A percentile compares a stretch with the other conserved stretches of the same genome.
Evolutionary conservation across 306 rosid species (phyloP).

Genomic region (Rosa persica): DNA sequence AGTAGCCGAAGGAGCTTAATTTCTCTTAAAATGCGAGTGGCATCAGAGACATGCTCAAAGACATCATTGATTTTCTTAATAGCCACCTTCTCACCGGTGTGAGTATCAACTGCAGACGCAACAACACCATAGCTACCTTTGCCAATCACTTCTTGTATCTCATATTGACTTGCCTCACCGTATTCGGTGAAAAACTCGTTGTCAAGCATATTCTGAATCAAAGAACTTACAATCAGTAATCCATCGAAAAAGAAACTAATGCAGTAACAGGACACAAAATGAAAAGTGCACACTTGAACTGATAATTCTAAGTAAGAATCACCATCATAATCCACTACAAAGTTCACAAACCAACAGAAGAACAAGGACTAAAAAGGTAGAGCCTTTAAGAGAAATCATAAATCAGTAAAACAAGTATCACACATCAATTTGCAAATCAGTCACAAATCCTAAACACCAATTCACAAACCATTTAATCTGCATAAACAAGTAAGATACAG

Average conservation of each 20-base stretch:
- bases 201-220: constrained; percentile 54
- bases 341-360: neutral
- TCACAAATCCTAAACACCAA: neutral
- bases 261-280: neutral
- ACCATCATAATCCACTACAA: neutral
- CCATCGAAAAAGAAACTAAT: neutral
- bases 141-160: constrained; percentile 63
- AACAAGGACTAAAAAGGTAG: neutral
- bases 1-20: constrained; percentile 67
- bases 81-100: constrained; percentile 64
- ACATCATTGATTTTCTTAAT: constrained; percentile 66
- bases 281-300: constrained; percentile 6
- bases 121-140: constrained; percentile 78
- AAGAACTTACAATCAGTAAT: constrained; percentile 26
- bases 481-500: neutral
- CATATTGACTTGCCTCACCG: constrained; percentile 69
- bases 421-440: neutral
- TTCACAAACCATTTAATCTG: neutral
- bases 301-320: neutral
- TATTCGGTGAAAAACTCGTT: constrained; percentile 72
- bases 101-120: constrained; percentile 66
- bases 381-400: neutral
- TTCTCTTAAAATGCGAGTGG: constrained; percentile 62
- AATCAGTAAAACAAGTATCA: neutral
- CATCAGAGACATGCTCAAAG: constrained; percentile 65